A percentile compares a stretch with the other conserved stretches of the same genome.
These are phyloP conservation scores for Gynostemma pentaphyllum DNA, from an alignment of 306 rosid genomes.

Conservation along the genomic window DNA sequence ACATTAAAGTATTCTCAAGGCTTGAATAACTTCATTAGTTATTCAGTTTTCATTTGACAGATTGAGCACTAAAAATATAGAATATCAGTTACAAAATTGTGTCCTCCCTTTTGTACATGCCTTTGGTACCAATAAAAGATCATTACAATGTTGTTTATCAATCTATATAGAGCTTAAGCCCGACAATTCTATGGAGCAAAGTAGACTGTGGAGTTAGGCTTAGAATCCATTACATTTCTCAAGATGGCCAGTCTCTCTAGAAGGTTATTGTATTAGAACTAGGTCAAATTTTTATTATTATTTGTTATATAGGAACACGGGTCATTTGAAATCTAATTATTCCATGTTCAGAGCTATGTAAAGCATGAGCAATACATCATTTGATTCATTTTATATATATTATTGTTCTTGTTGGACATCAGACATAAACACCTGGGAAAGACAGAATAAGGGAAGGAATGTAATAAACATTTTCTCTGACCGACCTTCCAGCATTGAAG, in stretches of 20 bases:
- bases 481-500: slow-evolving; percentile 98
- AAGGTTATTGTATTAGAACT: neutral
- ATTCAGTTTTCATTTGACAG: neutral
- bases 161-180: neutral
- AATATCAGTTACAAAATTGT: neutral
- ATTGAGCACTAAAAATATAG: neutral
- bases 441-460: neutral
- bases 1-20: neutral
- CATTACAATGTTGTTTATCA: neutral
- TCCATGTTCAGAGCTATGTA: neutral
- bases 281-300: too few species aligned
- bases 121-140: neutral
- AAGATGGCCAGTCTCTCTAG: neutral
- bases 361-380: neutral
- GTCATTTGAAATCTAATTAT: neutral
- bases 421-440: slow-evolving; percentile 7
- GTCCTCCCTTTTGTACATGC: neutral
- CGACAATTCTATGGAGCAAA: neutral
- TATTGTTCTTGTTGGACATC: neutral
- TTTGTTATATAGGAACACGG: too few species aligned
- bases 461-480: slow-evolving; percentile 7
- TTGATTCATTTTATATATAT: slow-evolving; percentile 1
- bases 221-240: neutral
- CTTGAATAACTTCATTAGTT: neutral
- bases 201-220: neutral